These are phyloP conservation scores for Rhododendron griersonianum DNA, from an alignment of 148 eudicot species.

Conservation along the genomic window DNA sequence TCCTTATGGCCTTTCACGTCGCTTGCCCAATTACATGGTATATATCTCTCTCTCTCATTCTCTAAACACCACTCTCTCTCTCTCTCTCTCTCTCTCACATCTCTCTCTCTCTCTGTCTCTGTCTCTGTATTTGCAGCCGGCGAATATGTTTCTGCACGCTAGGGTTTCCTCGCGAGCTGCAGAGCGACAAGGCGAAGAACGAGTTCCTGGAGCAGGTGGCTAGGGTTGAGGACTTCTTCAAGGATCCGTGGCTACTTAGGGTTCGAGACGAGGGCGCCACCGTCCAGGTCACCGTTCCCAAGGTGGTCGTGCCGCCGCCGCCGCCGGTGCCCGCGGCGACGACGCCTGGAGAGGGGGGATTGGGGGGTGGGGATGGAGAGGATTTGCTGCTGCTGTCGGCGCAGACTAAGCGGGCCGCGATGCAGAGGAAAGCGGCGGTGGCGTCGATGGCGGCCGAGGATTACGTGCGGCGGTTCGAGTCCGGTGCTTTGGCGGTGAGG, in stretches of 20 bases:
- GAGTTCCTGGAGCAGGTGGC: conserved; percentile 41
- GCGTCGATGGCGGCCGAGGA: conserved; percentile 80
- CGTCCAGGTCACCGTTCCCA: conserved; percentile 71
- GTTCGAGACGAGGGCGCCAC: conserved; percentile 49
- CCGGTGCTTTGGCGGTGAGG: conserved; percentile 17
- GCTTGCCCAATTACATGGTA: conserved; percentile 94
- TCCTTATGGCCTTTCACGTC: conserved; percentile 78
- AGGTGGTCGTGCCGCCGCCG: conserved; percentile 44
- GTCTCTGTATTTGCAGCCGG: conserved; percentile 40
- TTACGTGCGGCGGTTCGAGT: conserved; percentile 35
- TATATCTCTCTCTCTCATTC: not conserved
- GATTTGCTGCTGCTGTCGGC: conserved; percentile 57
- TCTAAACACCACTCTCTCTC: not conserved
- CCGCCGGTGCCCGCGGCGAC: conserved; percentile 17
- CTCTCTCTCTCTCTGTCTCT: not conserved
- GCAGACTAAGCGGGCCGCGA: conserved; percentile 67
- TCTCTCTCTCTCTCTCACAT: not conserved
- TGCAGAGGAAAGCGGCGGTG: conserved; percentile 81
- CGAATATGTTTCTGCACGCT: conserved; percentile 70
- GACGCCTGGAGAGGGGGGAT: not conserved
- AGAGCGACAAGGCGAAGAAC: conserved; percentile 14
- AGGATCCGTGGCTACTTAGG: conserved; percentile 63
- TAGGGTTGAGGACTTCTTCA: conserved; percentile 35
- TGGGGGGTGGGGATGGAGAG: conserved; percentile 9
- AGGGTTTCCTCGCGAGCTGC: conserved; percentile 55